Evolutionary conservation across 768 basidiomycete species (phyloP).

Genomic region (Leccinum longicurvipes): DNA sequence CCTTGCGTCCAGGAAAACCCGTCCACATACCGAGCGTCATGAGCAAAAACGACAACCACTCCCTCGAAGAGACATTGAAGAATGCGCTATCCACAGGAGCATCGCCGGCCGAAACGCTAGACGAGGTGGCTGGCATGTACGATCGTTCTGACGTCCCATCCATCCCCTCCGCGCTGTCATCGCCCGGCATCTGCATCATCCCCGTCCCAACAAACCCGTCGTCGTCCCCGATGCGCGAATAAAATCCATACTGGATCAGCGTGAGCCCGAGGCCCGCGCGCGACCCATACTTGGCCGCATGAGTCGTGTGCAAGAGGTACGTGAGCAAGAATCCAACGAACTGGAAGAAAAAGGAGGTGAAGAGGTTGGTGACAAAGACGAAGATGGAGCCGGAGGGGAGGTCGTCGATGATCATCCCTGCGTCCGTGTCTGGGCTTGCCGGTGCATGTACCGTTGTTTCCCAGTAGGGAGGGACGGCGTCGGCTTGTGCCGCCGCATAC

Average conservation of each 20-base stretch:
- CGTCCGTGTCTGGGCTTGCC: constrained; percentile 41
- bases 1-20: background rate
- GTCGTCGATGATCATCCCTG: constrained; percentile 86
- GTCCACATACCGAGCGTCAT: constrained; percentile 72
- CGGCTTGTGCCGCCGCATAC: constrained; percentile 83
- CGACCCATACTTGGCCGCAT: constrained; percentile 91
- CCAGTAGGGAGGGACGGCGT: constrained; percentile 94
- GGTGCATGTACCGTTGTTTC: constrained; percentile 93
- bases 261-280: constrained; percentile 95
- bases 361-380: constrained; percentile 72
- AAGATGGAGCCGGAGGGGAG: constrained; percentile 78
- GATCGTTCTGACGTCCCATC: constrained; percentile 17
- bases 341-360: constrained; percentile 95
- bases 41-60: constrained; percentile 89
- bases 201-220: constrained; percentile 24
- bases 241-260: constrained; percentile 89
- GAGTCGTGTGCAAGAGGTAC: constrained; percentile 86
- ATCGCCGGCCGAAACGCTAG: constrained; percentile 13
- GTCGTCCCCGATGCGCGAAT: constrained; percentile 43
- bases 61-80: constrained; percentile 53
- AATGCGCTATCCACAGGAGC: constrained; percentile 9
- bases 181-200: constrained; percentile 16
- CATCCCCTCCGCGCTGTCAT: constrained; percentile 16
- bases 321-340: constrained; percentile 92
- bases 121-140: constrained; percentile 19